Base-by-base conservation (phyloP, 805 yeast genomes). In the Saturnispora hagleri region DNA sequence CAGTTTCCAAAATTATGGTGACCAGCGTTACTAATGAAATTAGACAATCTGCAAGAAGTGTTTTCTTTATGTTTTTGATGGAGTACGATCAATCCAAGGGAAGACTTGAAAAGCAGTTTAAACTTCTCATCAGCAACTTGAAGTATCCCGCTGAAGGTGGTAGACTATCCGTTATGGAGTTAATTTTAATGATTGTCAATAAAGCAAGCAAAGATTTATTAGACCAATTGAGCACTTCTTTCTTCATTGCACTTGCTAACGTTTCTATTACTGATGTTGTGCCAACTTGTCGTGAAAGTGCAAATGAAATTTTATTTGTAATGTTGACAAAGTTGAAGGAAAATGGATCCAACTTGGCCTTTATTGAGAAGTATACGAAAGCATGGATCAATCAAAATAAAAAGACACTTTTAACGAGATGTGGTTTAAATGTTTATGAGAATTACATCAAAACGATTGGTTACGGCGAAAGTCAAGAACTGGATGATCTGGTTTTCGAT, bases 51-150 rank as follows among this genome's bases (percentile, higher is more conserved):
- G 81, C 97, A 8, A 77, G 98, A 67, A 79, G 87, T 57, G 81
- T 86, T 2, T 93, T 81, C 63, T 85, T 81, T 65, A 89, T 83
- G 60, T 93, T 93, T 60, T 69, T 93, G 62, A 85, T 89, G 85
- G 96, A 89, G 60, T 93, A 87, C 62, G 98, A 96, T 60, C 97
- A 91, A 69, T 89, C 98, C 33, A 76, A 82, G 59, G 89, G 91
- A 4, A 78, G 88, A 57, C 65, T 93, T 46, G 93, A 86, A 56
- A 86, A 84, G 59, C 95, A 88, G 57, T 83, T 91, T 68, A 81
- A 83, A 56, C 82, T 84, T 62, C 73, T 93, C 66, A 86, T 90
- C 8, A 80, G 79, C 51, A 93, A 93, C 64, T 70, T 93, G 56
- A 76, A 81, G 24, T 93, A 93, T 63, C 90, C 95, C 4, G 82